These are phyloP conservation scores for Wallacemonas sp. DNA, from an alignment of 208 protist species.

Conservation along the genomic window DNA sequence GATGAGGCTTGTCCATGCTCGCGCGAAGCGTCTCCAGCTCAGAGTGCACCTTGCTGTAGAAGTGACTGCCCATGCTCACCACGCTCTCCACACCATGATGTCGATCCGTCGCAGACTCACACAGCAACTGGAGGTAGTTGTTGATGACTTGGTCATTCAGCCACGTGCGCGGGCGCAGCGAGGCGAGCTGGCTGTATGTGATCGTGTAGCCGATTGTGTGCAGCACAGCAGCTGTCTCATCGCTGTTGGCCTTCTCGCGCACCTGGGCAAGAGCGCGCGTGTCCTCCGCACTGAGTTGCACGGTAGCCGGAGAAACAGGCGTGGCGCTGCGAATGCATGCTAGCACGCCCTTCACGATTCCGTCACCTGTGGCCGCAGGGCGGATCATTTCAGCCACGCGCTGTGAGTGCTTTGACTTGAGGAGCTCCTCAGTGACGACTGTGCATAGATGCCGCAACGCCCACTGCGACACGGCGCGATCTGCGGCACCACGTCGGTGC, in stretches of 20 bases:
- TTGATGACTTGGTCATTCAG: conserved; percentile 87
- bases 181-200: conserved; percentile 58
- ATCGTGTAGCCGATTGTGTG: conserved; percentile 35
- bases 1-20: no score
- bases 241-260: conserved; percentile 11
- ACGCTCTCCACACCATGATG: conserved; percentile 16
- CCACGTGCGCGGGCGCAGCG: conserved; percentile 50
- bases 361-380: background rate
- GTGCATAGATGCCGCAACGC: conserved; percentile 20
- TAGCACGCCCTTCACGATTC: conserved; percentile 30
- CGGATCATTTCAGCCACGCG: background rate
- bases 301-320: conserved; percentile 17
- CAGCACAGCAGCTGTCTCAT: conserved; percentile 29
- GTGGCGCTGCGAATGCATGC: conserved; percentile 35
- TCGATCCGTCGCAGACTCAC: conserved; percentile 15
- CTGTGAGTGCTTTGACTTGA: no score
- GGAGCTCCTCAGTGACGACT: background rate
- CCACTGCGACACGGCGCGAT: conserved; percentile 43
- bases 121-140: conserved; percentile 73
- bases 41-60: conserved; percentile 67
- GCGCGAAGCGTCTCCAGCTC: conserved; percentile 20
- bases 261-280: conserved; percentile 14
- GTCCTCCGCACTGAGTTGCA: conserved; percentile 48
- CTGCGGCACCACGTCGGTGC: conserved; percentile 11
- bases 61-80: conserved; percentile 70